Conservation (phyloP, 208 protist species). For the Acanthamoeba triangularis region DNA sequence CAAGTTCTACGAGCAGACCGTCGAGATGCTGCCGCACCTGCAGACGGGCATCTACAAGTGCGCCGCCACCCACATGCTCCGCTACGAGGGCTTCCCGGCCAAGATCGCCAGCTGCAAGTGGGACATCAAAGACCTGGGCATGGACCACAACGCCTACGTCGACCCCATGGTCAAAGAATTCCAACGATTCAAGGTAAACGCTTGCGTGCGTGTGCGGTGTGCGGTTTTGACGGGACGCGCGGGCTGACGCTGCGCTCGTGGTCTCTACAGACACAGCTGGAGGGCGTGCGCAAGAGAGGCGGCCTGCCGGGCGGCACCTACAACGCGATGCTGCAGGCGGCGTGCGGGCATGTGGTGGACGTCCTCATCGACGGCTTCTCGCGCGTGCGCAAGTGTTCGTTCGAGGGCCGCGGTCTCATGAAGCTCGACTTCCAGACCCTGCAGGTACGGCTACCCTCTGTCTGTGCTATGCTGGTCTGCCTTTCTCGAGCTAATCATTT, state of each 20-base stretch:
- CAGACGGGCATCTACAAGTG: conserved; percentile 22
- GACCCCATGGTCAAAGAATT: conserved; percentile 48
- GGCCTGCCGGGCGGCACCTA: neutral
- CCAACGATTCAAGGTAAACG: conserved; percentile 16
- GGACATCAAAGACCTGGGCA: conserved; percentile 67
- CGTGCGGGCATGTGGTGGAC: conserved; percentile 10
- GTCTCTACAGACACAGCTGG: neutral
- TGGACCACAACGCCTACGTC: conserved; percentile 65
- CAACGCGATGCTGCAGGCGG: conserved; percentile 9
- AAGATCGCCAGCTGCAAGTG: conserved; percentile 55
- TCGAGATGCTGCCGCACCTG: conserved; percentile 43
- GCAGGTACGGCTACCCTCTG: too few species aligned
- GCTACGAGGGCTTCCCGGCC: conserved; percentile 3
- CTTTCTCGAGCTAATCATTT: neutral
- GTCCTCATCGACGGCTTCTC: conserved; percentile 48
- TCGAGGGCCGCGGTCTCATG: conserved; percentile 62
- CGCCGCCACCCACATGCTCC: conserved; percentile 10
- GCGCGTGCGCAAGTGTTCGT: conserved; percentile 60
- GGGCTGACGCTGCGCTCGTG: neutral
- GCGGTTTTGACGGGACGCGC: neutral
- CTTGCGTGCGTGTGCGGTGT: neutral
- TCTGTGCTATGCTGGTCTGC: neutral
- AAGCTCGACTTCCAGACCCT: conserved; percentile 69
- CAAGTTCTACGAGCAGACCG: conserved; percentile 53
- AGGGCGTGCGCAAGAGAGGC: conserved; percentile 27